Evolutionary conservation across 805 yeast genomes (phyloP), one percentile per base, ranked within the genome.

Genomic region (Wickerhamomyces queroliae): DNA sequence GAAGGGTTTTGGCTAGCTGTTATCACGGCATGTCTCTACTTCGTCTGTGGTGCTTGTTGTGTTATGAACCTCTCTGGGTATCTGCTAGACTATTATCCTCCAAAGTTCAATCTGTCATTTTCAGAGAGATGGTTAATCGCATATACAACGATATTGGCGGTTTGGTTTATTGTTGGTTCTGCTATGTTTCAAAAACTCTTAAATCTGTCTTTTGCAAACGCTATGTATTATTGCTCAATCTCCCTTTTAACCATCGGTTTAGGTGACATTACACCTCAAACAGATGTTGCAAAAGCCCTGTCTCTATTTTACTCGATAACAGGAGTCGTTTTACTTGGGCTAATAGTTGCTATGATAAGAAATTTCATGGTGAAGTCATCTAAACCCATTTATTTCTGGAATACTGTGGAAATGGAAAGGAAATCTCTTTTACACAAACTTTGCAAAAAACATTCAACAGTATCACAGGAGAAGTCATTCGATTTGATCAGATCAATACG

Each of bases 1-100:
- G 81, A 76, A 46, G 95, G 95, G 2, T 88, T 74, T 55, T 88
- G 90, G 89, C 82, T 71, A 58, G 95, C 88, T 0, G 74, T 76
- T 0, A 61, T 82, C 43, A 84, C 95, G 0, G 69, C 77, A 4
- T 62, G 69, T 2, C 60, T 85, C 20, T 87, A 89, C 57, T 71
- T 76, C 43, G 34, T 63, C 6, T 82, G 90, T 47, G 68, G 80
- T 4, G 16, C 67, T 2, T 56, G 79, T 13, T 64, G 86, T 33
- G 40, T 69, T 1, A 44, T 77, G 26, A 88, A 87, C 61, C 78
- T 74, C 43, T 38, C 70, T 6, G 95, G 96, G 2, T 82, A 75
- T 52, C 47, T 66, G 12, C 38, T 67, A 28, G 65, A 71, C 3
- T 78, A 75, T 49, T 87, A 85, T 49, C 85, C 85, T 2, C 80